Evolutionary conservation across 768 basidiomycete genomes (phyloP).

Genomic region (Clavulina sp.): DNA sequence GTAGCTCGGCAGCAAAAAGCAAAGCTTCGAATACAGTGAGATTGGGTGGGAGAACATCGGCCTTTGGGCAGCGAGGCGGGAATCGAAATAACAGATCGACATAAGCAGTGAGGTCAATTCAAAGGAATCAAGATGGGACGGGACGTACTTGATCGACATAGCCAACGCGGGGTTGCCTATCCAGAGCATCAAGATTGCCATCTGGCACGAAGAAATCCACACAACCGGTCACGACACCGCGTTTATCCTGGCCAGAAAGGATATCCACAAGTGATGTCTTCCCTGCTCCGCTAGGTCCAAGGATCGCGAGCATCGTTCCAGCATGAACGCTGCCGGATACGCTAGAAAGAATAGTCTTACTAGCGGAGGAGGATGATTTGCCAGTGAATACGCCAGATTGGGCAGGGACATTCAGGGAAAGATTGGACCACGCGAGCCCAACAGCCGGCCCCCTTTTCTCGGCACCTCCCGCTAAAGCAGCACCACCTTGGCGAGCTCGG

Average conservation of each 20-base stretch:
- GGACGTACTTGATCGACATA: slow-evolving; percentile 22
- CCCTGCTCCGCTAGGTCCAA: slow-evolving; percentile 81
- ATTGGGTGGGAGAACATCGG: slow-evolving; percentile 62
- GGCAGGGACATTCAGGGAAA: slow-evolving; percentile 16
- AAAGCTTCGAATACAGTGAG: slow-evolving; percentile 72
- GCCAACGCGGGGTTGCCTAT: slow-evolving; percentile 18
- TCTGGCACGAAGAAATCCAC: slow-evolving; percentile 33
- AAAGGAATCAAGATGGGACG: not conserved
- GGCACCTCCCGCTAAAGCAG: slow-evolving; percentile 20
- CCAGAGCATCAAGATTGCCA: slow-evolving; percentile 1
- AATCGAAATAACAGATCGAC: slow-evolving; percentile 9
- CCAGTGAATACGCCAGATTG: not conserved
- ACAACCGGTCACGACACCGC: slow-evolving; percentile 45
- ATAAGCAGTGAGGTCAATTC: slow-evolving; percentile 13
- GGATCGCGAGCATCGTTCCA: slow-evolving; percentile 78
- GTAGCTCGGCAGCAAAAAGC: slow-evolving; percentile 68
- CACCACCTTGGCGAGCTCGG: slow-evolving; percentile 33
- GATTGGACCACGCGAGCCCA: slow-evolving; percentile 45
- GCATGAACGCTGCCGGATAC: slow-evolving; percentile 54
- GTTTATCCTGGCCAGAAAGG: slow-evolving; percentile 68
- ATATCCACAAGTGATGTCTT: slow-evolving; percentile 88
- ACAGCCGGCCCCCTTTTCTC: slow-evolving; percentile 30
- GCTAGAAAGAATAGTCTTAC: slow-evolving; percentile 51
- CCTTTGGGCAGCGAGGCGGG: slow-evolving; percentile 22
- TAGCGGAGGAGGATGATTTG: slow-evolving; percentile 19